These are phyloP conservation scores for Pythium monospermum DNA, from an alignment of 352 stramenopile genomes.

Conservation along the genomic window DNA sequence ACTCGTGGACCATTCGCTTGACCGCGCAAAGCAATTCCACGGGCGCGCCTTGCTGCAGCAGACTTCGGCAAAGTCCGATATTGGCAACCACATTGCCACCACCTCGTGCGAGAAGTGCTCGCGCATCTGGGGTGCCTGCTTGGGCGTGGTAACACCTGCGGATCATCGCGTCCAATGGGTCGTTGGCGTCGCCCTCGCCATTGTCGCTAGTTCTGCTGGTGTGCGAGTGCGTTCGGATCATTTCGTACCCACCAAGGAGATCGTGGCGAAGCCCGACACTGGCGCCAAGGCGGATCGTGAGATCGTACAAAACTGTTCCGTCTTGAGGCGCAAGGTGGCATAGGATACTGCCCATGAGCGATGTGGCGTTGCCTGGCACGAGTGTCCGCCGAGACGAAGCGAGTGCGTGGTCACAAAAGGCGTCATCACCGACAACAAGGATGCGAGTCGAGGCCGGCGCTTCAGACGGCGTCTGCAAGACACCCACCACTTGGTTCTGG, in stretches of 20 bases:
- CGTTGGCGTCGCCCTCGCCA: too few species aligned
- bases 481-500: background rate
- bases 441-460: constrained; percentile 7
- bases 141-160: constrained; percentile 37
- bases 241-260: constrained; percentile 17
- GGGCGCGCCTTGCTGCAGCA: constrained; percentile 30
- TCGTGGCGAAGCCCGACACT: constrained; percentile 27
- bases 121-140: constrained; percentile 30
- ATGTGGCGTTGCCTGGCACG: background rate
- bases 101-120: constrained; percentile 28
- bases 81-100: constrained; percentile 40
- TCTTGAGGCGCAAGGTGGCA: background rate
- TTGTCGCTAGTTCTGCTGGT: background rate
- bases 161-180: constrained; percentile 23
- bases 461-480: background rate
- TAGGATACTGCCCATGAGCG: constrained; percentile 6
- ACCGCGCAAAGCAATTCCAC: constrained; percentile 27
- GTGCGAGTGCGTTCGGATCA: background rate
- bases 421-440: constrained; percentile 3
- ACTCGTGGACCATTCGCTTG: constrained; percentile 29
- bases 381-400: background rate
- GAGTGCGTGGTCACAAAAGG: constrained; percentile 3
- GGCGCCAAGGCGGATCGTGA: constrained; percentile 15
- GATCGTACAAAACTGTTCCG: constrained; percentile 9
- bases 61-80: constrained; percentile 30